phyloP scores from a whole-genome alignment of 73 alveolate genomes.

The Paraurostyla sp. region DNA sequence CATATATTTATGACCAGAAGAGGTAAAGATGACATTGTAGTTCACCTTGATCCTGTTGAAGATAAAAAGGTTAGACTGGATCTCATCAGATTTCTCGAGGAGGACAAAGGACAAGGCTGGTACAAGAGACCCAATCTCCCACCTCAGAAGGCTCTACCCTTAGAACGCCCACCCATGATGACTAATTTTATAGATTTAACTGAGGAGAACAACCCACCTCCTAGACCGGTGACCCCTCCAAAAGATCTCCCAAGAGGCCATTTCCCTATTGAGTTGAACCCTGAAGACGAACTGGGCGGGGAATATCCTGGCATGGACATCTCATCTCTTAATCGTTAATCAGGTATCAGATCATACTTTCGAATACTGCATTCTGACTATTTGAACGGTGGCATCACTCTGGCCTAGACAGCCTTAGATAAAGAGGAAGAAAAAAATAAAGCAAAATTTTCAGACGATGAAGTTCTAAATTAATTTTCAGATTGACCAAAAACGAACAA shows the following conservation, averaged over 20 bases:
- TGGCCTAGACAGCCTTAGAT: conserved; percentile 30
- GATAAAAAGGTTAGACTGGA: conserved; percentile 13
- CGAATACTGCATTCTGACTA: conserved; percentile 10
- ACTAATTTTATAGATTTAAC: conserved; percentile 3
- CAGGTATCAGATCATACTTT: neutral
- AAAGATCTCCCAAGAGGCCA: too few relatives aligned
- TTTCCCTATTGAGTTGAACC: conserved; percentile 11
- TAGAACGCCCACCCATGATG: neutral
- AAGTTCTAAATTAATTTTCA: neutral
- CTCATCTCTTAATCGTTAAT: neutral
- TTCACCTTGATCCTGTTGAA: conserved; percentile 7
- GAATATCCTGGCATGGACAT: conserved; percentile 36
- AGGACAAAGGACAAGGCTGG: conserved; percentile 43
- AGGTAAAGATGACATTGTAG: conserved; percentile 33
- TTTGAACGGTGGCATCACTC: conserved; percentile 29
- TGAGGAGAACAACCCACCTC: too few relatives aligned
- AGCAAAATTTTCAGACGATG: conserved; percentile 44
- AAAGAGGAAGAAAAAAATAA: conserved; percentile 3
- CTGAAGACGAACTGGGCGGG: conserved; percentile 47
- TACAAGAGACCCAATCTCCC: neutral
- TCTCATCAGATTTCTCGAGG: conserved; percentile 19
- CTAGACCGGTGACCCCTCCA: too few relatives aligned
- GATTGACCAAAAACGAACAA: too few relatives aligned
- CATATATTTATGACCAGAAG: neutral
- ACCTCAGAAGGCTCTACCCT: neutral